Evolutionary conservation across 306 rosid species (phyloP).

Genomic region (Lathyrus tuberosus): DNA sequence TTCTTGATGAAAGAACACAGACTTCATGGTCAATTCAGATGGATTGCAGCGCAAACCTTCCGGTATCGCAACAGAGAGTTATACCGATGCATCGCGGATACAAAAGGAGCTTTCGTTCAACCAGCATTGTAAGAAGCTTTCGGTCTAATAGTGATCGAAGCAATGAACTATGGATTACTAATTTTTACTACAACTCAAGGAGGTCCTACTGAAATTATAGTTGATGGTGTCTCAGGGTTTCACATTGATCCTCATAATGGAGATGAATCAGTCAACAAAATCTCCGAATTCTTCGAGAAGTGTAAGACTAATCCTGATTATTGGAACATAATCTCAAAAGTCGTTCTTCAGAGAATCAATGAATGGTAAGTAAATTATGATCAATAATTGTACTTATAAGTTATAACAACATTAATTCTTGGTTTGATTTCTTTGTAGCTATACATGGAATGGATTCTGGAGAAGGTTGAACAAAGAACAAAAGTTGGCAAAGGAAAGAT

Average conservation of each 20-base stretch:
- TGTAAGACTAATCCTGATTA: conserved; percentile 64
- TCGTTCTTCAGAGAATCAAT: conserved; percentile 72
- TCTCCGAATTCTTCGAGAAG: conserved; percentile 80
- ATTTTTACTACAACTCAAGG: conserved; percentile 93
- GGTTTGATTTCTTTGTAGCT: conserved; percentile 52
- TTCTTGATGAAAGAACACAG: conserved; percentile 61
- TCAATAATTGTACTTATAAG: too few species aligned
- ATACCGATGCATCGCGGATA: conserved; percentile 78
- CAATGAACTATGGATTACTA: conserved; percentile 94
- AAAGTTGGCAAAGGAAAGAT: conserved; percentile 76
- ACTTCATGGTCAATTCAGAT: conserved; percentile 77
- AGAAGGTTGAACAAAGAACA: conserved; percentile 72
- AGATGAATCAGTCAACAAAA: conserved; percentile 72
- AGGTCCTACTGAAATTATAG: conserved; percentile 91
- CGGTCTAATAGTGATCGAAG: conserved; percentile 93
- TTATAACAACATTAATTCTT: neutral
- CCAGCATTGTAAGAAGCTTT: conserved; percentile 93
- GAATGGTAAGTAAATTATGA: conserved; percentile 57
- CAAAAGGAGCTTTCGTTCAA: conserved; percentile 95
- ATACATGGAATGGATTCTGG: conserved; percentile 98
- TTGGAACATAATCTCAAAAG: conserved; percentile 69
- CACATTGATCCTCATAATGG: conserved; percentile 79
- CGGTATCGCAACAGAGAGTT: conserved; percentile 77
- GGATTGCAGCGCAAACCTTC: conserved; percentile 95
- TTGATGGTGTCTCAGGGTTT: conserved; percentile 82